Evolutionary conservation across 2,329 filamentous ascomycete species (phyloP).

Genomic region (Fusarium begoniae): DNA sequence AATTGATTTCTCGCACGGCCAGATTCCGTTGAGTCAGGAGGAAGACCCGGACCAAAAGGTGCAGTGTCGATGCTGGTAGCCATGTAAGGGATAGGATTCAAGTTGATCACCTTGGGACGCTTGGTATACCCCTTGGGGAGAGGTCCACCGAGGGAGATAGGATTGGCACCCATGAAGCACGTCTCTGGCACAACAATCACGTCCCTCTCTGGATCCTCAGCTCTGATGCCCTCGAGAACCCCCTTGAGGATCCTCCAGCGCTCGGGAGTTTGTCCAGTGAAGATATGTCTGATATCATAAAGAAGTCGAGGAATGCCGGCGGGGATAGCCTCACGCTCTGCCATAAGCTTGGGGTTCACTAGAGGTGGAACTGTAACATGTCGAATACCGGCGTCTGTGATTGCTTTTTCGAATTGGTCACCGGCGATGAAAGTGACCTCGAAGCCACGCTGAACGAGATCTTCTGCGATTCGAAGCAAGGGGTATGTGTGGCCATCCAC

Average conservation of each 20-base stretch:
- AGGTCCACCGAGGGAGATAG: constrained; percentile 51
- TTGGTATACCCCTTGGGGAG: constrained; percentile 49
- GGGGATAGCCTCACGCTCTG: constrained; percentile 22
- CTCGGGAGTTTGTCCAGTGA: constrained; percentile 42
- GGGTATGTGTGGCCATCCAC: constrained; percentile 46
- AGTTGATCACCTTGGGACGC: constrained; percentile 50
- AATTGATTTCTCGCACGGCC: constrained; percentile 48
- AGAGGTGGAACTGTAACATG: constrained; percentile 41
- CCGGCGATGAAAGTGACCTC: constrained; percentile 54
- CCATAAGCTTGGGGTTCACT: constrained; percentile 30
- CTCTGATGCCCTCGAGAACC: constrained; percentile 47
- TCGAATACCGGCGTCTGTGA: constrained; percentile 50
- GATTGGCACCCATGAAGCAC: constrained; percentile 49
- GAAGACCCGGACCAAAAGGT: constrained; percentile 51
- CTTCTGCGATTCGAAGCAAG: constrained; percentile 46
- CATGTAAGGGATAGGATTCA: constrained; percentile 51
- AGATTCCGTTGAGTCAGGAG: constrained; percentile 49
- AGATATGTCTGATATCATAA: constrained; percentile 43
- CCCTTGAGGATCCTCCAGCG: constrained; percentile 47
- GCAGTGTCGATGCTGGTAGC: constrained; percentile 50
- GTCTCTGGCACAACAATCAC: constrained; percentile 57
- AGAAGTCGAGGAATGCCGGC: constrained; percentile 42
- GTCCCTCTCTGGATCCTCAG: constrained; percentile 46
- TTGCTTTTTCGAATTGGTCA: constrained; percentile 45
- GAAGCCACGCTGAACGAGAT: constrained; percentile 52